Percentiles rank a stretch among this genome's conserved stretches.
Conservation (phyloP, 495 filamentous ascomycete genomes). For the Jackrogersella multiformis region DNA sequence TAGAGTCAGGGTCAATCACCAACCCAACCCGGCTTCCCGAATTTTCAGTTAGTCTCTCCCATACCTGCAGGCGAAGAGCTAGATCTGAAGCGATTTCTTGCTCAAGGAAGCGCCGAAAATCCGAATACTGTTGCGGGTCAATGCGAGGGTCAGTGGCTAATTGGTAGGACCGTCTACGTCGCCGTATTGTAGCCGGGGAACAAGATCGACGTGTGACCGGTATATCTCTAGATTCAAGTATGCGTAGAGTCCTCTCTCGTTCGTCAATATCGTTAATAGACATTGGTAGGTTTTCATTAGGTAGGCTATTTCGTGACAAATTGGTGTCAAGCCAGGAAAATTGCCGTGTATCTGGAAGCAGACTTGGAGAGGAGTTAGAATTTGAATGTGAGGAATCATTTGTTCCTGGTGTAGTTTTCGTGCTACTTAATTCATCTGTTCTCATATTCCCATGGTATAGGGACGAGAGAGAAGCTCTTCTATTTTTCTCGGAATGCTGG, state of each 20-base stretch:
- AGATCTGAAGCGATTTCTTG: slow-evolving; percentile 15
- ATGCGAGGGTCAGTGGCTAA: slow-evolving; percentile 16
- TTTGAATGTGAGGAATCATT: background rate
- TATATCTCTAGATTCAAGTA: slow-evolving; percentile 17
- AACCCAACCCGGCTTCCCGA: background rate
- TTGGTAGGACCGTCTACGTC: slow-evolving; percentile 20
- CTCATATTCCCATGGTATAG: background rate
- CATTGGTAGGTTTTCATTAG: background rate
- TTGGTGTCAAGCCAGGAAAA: background rate
- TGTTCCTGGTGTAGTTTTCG: background rate
- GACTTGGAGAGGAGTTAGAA: background rate
- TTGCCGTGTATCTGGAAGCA: background rate
- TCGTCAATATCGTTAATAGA: background rate
- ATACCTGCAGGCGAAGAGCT: slow-evolving; percentile 7
- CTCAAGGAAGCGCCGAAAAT: slow-evolving; percentile 18
- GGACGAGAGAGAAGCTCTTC: background rate
- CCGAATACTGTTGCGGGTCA: slow-evolving; percentile 14
- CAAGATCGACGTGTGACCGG: background rate
- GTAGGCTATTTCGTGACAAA: background rate
- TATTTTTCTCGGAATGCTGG: background rate
- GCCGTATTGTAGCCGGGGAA: slow-evolving; percentile 7
- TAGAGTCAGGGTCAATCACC: background rate
- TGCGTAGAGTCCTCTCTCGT: slow-evolving; percentile 20
- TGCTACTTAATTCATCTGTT: background rate
- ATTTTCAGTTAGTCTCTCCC: slow-evolving; percentile 10